Base-by-base conservation (phyloP, 2,329 filamentous ascomycete genomes). In the Lachnellula suecica region DNA sequence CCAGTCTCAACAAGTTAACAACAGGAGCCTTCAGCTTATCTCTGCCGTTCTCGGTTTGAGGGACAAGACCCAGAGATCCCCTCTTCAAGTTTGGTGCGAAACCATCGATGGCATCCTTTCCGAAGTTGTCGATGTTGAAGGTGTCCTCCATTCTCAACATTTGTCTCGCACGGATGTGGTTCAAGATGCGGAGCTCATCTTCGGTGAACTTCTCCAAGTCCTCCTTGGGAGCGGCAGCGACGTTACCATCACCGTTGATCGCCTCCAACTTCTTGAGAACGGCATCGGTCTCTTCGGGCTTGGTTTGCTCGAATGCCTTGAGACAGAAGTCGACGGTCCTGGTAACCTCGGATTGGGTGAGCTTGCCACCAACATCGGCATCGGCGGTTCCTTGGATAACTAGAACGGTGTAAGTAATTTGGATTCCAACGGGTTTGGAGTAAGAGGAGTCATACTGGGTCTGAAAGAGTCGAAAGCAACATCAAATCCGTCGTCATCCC, bases 401-500 rank as follows among this genome's bases (percentile, higher is more conserved):
- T 72, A 45, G 31, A 37, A 23, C 20, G n/a, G 13, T 56, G 22
- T 27, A 10, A 40, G 23, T 41, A 20, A 29, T 29, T 19, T 37
- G 34, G 5, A 41, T 17, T 9, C 5, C 34, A 9, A 37, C 5
- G n/a, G 15, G 15, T 41, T 7, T 10, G 19, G 9, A 19, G 13
- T 7, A 24, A 13, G 22, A 7, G 19, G 9, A 6, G 22, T 27
- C 51, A 15, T 44, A 51, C 51, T 29, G 10, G 45, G 51, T 37
- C 45, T 49, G 40, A 53, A 43, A 45, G 23, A 13, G 4, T 49
- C 17, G 47, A 78, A 77, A 2, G 74, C 76, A 19, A 66, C 56
- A 31, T 78, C 70, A 47, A 76, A 77, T 5, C 64, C 63, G 1
- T 71, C 65, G 52, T 78, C 74, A 25, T 75, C 67, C 11, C 66